A percentile compares a stretch with the other conserved stretches of the same genome.
phyloP scores from a whole-genome alignment of 148 eudicot species.

The Agrostemma githago region DNA sequence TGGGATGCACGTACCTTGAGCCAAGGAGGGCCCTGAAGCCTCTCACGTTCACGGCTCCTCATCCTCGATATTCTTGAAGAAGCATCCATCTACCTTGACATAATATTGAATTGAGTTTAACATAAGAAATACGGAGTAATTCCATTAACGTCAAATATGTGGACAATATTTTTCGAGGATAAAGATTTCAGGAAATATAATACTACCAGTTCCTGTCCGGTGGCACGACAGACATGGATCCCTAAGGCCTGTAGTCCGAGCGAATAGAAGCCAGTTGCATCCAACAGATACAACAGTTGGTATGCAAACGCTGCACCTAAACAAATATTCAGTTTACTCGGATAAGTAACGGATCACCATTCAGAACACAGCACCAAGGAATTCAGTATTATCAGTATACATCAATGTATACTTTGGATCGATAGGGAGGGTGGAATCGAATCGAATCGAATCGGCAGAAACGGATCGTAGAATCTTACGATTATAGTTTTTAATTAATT shows the following conservation, averaged over 20 bases:
- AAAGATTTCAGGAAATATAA: slow-evolving; percentile 12
- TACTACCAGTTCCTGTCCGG: slow-evolving; percentile 99
- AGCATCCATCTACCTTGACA: slow-evolving; percentile 96
- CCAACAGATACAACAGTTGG: slow-evolving; percentile 89
- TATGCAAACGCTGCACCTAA: slow-evolving; percentile 92
- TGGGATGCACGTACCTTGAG: slow-evolving; percentile 49
- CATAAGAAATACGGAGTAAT: slow-evolving; percentile 16
- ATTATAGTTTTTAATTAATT: no score
- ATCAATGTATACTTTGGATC: no score
- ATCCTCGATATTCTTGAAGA: slow-evolving; percentile 94
- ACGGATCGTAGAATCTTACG: no score
- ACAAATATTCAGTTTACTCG: slow-evolving; percentile 5
- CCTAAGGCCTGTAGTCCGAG: slow-evolving; percentile 90
- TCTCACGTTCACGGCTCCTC: slow-evolving; percentile 91
- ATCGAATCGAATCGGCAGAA: no score
- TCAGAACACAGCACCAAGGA: not conserved
- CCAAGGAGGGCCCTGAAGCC: slow-evolving; percentile 98
- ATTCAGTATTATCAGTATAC: not conserved
- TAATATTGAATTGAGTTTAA: slow-evolving; percentile 14
- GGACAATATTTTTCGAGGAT: not conserved
- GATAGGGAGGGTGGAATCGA: no score
- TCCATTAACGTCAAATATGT: slow-evolving; percentile 6
- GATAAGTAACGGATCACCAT: slow-evolving; percentile 1
- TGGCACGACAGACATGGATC: slow-evolving; percentile 93
- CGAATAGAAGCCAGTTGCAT: slow-evolving; percentile 95